Percentiles rank a stretch among this genome's conserved stretches.
Conservation (phyloP, 805 yeast species). For the Blastobotrys terrestris region DNA sequence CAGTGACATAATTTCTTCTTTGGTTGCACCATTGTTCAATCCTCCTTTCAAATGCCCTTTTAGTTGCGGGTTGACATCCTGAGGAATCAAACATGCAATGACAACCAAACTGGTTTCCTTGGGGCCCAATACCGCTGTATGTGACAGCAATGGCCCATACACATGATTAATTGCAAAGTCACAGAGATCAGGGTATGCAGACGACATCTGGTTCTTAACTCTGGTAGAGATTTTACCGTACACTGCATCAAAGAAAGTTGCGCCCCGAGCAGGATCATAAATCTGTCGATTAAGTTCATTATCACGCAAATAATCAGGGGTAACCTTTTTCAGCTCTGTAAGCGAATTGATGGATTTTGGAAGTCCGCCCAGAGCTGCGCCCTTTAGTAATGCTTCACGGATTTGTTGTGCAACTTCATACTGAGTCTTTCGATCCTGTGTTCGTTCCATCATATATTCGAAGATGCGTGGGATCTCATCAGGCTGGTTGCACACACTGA, state of each 20-base stretch:
- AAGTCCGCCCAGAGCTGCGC: conserved; percentile 73
- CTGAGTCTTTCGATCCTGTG: conserved; percentile 15
- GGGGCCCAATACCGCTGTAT: conserved; percentile 52
- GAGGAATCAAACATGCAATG: conserved; percentile 78
- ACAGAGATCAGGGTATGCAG: conserved; percentile 85
- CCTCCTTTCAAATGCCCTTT: conserved; percentile 91
- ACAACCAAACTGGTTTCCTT: conserved; percentile 72
- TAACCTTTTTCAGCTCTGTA: conserved; percentile 53
- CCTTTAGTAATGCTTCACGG: conserved; percentile 72
- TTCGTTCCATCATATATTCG: conserved; percentile 50
- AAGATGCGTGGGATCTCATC: conserved; percentile 70
- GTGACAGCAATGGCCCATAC: conserved; percentile 73
- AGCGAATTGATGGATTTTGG: conserved; percentile 82
- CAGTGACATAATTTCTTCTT: conserved; percentile 54
- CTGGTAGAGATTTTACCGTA: conserved; percentile 70
- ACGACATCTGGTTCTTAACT: conserved; percentile 57
- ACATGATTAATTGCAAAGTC: conserved; percentile 63
- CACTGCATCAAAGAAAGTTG: conserved; percentile 61
- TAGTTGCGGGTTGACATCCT: conserved; percentile 87
- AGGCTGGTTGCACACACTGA: conserved; percentile 77
- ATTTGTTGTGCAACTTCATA: conserved; percentile 44
- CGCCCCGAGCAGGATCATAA: conserved; percentile 42
- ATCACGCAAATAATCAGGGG: conserved; percentile 49
- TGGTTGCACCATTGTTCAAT: conserved; percentile 63
- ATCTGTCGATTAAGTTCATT: conserved; percentile 13